Evolutionary conservation across 2,329 filamentous ascomycete genomes (phyloP).

Genomic region (Dothiorella sarmentorum): DNA sequence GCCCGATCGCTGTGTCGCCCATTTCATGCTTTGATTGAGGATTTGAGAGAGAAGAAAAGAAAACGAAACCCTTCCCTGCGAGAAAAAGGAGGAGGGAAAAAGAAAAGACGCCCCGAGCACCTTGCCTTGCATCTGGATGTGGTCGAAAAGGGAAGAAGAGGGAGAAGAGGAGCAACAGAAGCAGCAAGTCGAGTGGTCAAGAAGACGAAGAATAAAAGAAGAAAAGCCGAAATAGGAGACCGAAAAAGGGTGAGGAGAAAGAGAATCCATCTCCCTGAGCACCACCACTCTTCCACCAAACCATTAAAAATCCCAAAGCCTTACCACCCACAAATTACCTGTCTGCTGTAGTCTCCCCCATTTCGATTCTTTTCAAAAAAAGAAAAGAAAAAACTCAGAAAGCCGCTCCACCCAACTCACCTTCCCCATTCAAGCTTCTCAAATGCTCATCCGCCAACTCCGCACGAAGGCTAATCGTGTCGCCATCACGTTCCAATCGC

Average conservation of each 20-base stretch:
- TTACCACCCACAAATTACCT: neutral
- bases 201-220: neutral
- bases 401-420: constrained; percentile 35
- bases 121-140: too few relatives aligned
- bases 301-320: neutral
- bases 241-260: neutral
- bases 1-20: too few relatives aligned
- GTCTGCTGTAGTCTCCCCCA: neutral
- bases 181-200: too few relatives aligned
- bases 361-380: too few relatives aligned
- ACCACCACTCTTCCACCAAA: neutral
- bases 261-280: neutral
- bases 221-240: neutral
- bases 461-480: constrained; percentile 43
- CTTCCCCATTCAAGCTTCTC: constrained; percentile 39
- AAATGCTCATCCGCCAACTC: constrained; percentile 48
- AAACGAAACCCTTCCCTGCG: too few relatives aligned
- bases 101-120: too few relatives aligned
- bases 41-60: too few relatives aligned
- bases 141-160: too few relatives aligned
- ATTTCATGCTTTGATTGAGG: too few relatives aligned
- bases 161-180: too few relatives aligned
- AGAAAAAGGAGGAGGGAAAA: too few relatives aligned
- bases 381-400: constrained; percentile 25
- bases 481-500: constrained; percentile 41